These are phyloP conservation scores for Thermothelomyces thermophilus DNA, from an alignment of 2,329 filamentous ascomycete species.

Conservation along the genomic window DNA sequence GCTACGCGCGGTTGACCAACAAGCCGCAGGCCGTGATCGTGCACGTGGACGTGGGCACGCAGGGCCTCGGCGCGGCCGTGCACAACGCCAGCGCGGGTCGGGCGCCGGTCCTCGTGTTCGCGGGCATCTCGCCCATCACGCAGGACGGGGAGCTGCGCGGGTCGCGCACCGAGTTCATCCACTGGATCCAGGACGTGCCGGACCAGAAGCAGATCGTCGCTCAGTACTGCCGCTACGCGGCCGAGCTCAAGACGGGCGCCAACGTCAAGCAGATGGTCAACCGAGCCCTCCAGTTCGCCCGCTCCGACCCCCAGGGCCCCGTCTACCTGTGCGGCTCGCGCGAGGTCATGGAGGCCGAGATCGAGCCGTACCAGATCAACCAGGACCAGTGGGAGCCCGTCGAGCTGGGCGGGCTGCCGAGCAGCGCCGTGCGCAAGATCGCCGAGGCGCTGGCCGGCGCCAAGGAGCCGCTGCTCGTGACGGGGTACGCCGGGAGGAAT, in stretches of 20 bases:
- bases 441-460: slow-evolving; percentile 57
- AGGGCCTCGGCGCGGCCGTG: slow-evolving; percentile 63
- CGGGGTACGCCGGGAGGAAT: slow-evolving; percentile 66
- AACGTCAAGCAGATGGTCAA: slow-evolving; percentile 90
- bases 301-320: slow-evolving; percentile 67
- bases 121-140: slow-evolving; percentile 38
- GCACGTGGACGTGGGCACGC: slow-evolving; percentile 68
- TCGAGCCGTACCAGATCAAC: slow-evolving; percentile 62
- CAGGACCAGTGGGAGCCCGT: slow-evolving; percentile 66
- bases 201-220: slow-evolving; percentile 51
- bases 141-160: slow-evolving; percentile 38
- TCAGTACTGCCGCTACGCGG: slow-evolving; percentile 80
- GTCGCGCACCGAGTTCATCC: slow-evolving; percentile 37
- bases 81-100: slow-evolving; percentile 65
- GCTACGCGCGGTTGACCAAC: slow-evolving; percentile 60
- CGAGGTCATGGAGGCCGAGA: slow-evolving; percentile 81
- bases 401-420: slow-evolving; percentile 54
- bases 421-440: slow-evolving; percentile 50
- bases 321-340: slow-evolving; percentile 73
- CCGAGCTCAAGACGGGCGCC: slow-evolving; percentile 74
- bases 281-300: slow-evolving; percentile 75
- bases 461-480: slow-evolving; percentile 61
- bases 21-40: slow-evolving; percentile 65
- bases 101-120: slow-evolving; percentile 51
- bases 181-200: slow-evolving; percentile 38